A percentile compares a stretch with the other conserved stretches of the same genome.
These are phyloP conservation scores for Acanthamoeba royreba DNA, from an alignment of 208 protist species.

Conservation along the genomic window DNA sequence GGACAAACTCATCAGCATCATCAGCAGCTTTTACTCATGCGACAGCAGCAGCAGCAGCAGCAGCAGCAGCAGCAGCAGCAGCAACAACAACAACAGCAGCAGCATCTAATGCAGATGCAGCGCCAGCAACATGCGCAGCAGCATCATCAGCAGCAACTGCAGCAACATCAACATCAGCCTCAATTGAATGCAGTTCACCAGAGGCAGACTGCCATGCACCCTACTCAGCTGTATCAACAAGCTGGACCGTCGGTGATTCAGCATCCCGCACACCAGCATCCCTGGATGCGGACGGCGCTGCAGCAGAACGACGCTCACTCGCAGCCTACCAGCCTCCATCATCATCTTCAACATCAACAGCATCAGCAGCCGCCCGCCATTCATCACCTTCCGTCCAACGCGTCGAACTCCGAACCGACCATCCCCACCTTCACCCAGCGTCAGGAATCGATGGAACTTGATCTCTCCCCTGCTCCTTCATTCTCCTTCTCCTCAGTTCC, in stretches of 20 bases:
- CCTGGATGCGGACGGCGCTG: background rate
- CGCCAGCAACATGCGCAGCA: too few species aligned
- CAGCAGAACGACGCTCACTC: background rate
- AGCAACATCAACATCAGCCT: background rate
- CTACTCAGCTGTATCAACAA: background rate
- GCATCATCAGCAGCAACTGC: background rate
- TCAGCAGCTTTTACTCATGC: background rate
- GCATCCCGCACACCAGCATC: background rate
- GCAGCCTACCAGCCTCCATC: background rate
- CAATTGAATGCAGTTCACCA: background rate
- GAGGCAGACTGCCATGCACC: background rate
- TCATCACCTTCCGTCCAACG: background rate
- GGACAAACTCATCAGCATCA: background rate
- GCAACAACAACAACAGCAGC: background rate
- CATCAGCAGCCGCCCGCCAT: background rate
- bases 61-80: background rate
- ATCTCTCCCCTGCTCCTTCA: background rate
- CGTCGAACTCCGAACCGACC: background rate
- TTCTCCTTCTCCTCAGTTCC: background rate
- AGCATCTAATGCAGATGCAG: background rate
- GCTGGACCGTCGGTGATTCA: background rate
- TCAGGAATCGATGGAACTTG: background rate
- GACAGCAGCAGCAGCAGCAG: background rate
- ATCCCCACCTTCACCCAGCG: background rate
- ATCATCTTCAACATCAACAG: background rate